A percentile compares a stretch with the other conserved stretches of the same genome.
Evolutionary conservation across 371 early-diverging fungal genomes (phyloP).

Genomic region (Umbelopsis sp.): DNA sequence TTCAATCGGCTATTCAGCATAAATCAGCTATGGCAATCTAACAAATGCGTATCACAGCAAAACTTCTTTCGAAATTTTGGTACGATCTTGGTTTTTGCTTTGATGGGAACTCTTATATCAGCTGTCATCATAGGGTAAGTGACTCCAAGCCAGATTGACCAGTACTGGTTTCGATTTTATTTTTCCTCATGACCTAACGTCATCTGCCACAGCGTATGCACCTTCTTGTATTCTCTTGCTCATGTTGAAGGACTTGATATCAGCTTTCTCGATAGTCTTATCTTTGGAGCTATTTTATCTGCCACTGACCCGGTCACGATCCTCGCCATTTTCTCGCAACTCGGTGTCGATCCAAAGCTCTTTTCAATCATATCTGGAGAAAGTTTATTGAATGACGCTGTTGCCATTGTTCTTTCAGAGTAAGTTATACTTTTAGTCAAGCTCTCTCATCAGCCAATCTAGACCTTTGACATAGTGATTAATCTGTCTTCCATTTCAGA

Average conservation of each 20-base stretch:
- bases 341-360: slow-evolving; percentile 89
- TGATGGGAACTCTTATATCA: slow-evolving; percentile 89
- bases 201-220: slow-evolving; percentile 50
- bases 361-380: slow-evolving; percentile 96
- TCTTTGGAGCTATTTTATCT: slow-evolving; percentile 90
- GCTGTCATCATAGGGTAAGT: slow-evolving; percentile 84
- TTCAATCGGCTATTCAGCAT: no score
- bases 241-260: slow-evolving; percentile 70
- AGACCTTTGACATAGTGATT: not conserved
- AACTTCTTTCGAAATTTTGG: slow-evolving; percentile 88
- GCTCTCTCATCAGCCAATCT: not conserved
- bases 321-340: slow-evolving; percentile 89
- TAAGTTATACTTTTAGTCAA: slow-evolving; percentile 35
- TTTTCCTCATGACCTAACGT: slow-evolving; percentile 9
- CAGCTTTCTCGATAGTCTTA: slow-evolving; percentile 87
- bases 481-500: slow-evolving; percentile 31
- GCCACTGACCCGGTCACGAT: slow-evolving; percentile 97
- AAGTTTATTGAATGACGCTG: slow-evolving; percentile 92
- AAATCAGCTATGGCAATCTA: not conserved
- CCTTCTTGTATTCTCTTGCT: slow-evolving; percentile 71
- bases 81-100: slow-evolving; percentile 88
- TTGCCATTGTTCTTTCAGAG: slow-evolving; percentile 92
- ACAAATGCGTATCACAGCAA: slow-evolving; percentile 45
- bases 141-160: not conserved
- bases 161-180: not conserved